These are phyloP conservation scores for Seiridium unicorne DNA, from an alignment of 2,329 filamentous ascomycete genomes.

Conservation along the genomic window DNA sequence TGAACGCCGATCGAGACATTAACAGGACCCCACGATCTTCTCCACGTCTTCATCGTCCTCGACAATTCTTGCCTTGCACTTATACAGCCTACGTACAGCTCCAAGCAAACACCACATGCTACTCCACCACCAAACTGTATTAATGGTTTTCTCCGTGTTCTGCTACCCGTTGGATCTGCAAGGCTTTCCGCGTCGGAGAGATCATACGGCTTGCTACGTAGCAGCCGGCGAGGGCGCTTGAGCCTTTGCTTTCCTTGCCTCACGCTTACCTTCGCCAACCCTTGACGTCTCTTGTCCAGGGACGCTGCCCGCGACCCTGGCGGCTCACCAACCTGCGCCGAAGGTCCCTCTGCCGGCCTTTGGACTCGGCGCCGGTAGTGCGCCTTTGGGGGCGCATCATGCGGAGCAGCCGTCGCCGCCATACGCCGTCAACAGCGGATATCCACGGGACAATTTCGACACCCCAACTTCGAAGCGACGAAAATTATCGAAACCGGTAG, in stretches of 20 bases:
- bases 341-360: slow-evolving; percentile 31
- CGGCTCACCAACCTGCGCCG: slow-evolving; percentile 30
- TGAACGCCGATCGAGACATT: slow-evolving; percentile 13
- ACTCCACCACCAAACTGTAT: neutral
- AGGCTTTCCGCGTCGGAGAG: slow-evolving; percentile 6
- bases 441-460: slow-evolving; percentile 21
- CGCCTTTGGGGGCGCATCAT: slow-evolving; percentile 26
- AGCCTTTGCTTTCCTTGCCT: slow-evolving; percentile 2
- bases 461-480: slow-evolving; percentile 24
- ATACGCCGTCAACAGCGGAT: slow-evolving; percentile 26
- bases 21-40: slow-evolving; percentile 14
- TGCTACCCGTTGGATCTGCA: slow-evolving; percentile 7
- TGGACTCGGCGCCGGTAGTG: slow-evolving; percentile 27
- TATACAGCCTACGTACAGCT: slow-evolving; percentile 7
- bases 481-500: slow-evolving; percentile 15
- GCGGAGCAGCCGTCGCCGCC: slow-evolving; percentile 28
- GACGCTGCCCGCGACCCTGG: slow-evolving; percentile 30
- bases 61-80: slow-evolving; percentile 16
- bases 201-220: slow-evolving; percentile 4
- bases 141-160: neutral
- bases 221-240: slow-evolving; percentile 8
- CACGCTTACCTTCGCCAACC: slow-evolving; percentile 2
- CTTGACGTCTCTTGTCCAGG: slow-evolving; percentile 15
- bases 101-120: neutral
- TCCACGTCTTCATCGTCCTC: slow-evolving; percentile 12